phyloP scores from a whole-genome alignment of 352 stramenopile genomes.

The Thraustotheca clavata region DNA sequence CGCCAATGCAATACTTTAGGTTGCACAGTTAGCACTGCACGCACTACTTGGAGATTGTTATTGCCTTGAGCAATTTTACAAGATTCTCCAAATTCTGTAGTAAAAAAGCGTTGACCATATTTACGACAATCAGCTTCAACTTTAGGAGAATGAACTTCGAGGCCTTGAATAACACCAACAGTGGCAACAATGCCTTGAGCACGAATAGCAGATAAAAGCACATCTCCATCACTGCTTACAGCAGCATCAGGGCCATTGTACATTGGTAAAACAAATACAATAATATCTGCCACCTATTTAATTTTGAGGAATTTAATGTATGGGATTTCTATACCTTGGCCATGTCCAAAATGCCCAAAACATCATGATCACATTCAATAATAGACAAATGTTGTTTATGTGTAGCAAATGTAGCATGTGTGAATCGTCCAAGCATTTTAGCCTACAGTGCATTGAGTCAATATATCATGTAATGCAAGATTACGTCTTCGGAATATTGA shows the following conservation, averaged over 20 bases:
- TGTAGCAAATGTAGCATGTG: conserved; percentile 34
- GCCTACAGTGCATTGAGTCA: conserved; percentile 40
- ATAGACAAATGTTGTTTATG: conserved; percentile 88
- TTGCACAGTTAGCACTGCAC: conserved; percentile 70
- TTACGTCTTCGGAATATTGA: conserved; percentile 33
- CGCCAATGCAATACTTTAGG: conserved; percentile 85
- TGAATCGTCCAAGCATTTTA: conserved; percentile 56
- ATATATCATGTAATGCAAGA: background rate
- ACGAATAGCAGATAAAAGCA: conserved; percentile 88
- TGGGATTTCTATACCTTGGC: conserved; percentile 33
- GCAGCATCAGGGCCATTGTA: conserved; percentile 72
- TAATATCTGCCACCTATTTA: conserved; percentile 58
- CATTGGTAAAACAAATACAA: conserved; percentile 70
- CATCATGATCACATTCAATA: conserved; percentile 71
- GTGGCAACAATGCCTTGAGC: conserved; percentile 87
- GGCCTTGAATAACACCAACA: conserved; percentile 76
- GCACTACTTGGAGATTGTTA: conserved; percentile 69
- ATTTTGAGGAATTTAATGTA: background rate
- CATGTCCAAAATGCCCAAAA: conserved; percentile 72
- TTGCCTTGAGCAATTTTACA: conserved; percentile 74
- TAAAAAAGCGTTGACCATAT: conserved; percentile 82
- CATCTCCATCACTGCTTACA: conserved; percentile 78
- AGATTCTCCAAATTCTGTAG: conserved; percentile 80
- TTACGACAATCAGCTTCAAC: conserved; percentile 70
- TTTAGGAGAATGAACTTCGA: conserved; percentile 66